Base-by-base conservation (phyloP, 441 rosid genomes). In the Syzygium malaccense region DNA sequence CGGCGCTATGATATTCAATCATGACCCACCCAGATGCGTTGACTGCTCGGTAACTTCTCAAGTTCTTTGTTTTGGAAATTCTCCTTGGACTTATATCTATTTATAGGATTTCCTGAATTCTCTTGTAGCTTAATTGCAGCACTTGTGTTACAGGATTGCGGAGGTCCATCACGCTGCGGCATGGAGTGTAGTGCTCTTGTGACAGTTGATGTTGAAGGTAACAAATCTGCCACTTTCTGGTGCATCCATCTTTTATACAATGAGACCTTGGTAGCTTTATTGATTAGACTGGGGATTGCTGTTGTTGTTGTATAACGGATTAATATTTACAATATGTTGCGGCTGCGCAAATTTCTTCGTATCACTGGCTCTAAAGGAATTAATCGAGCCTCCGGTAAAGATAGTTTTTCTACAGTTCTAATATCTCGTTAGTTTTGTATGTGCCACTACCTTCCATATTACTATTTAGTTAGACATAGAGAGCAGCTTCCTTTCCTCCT, bases 161-260 rank as follows among this genome's bases (percentile, higher is more conserved):
- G 99, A 85, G 98, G 96, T 86, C 92, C 95, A 89, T 93, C 95
- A 85, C 98, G 54, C 78, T 97, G 99, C 90, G 99, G 99, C 91
- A 93, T 92, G 90, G 94, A 88, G 87, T 98, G 98, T 85, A 94
- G 97, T 92, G 99, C 96, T 84, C 96, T 98, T 88, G 94, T 94
- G 87, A 93, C 95, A 75, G 93, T 91, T 87, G 93, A 90, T 87
- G 62, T 90, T 58, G 93, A 87, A 93, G 99, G 99, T 98, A 93
- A 86, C 56, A 57, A 78, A 32, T 85, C 51, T 41, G 83, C 49
- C n/a, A 8, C 64, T 85, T 14, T 55, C 26, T 41, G 33, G 25
- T 84, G 78, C 75, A 28, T 33, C 49, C 54, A 62, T 54, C 33
- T 37, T 62, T 60, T 51, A 14, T 53, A n/a, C 54, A 85, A 85